These are phyloP conservation scores for Westerdykella aurantiaca DNA, from an alignment of 2,329 filamentous ascomycete genomes.

Conservation along the genomic window DNA sequence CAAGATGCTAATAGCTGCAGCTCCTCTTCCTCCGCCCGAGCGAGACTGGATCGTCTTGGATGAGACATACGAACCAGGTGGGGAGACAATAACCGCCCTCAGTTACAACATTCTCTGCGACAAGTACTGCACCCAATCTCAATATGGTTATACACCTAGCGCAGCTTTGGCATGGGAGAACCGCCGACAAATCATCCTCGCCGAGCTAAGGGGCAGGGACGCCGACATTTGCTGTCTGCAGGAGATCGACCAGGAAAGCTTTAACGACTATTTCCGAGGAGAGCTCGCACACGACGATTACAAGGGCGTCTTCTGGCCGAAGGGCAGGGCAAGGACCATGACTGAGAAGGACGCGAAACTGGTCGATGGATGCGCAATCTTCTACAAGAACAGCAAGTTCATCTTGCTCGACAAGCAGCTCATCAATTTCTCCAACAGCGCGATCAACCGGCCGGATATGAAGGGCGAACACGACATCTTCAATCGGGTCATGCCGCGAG, in stretches of 20 bases:
- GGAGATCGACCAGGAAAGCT: slow-evolving; percentile 87
- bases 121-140: slow-evolving; percentile 75
- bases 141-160: slow-evolving; percentile 87
- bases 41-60: slow-evolving; percentile 72
- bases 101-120: slow-evolving; percentile 97
- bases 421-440: slow-evolving; percentile 84
- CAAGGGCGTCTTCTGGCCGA: slow-evolving; percentile 89
- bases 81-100: slow-evolving; percentile 72
- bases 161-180: slow-evolving; percentile 81
- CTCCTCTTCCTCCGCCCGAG: slow-evolving; percentile 68
- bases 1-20: slow-evolving; percentile 31
- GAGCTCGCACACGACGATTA: slow-evolving; percentile 82
- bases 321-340: slow-evolving; percentile 87
- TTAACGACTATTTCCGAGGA: slow-evolving; percentile 86
- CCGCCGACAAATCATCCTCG: slow-evolving; percentile 73
- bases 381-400: slow-evolving; percentile 86
- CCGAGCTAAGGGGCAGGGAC: slow-evolving; percentile 71
- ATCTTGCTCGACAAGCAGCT: slow-evolving; percentile 69
- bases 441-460: slow-evolving; percentile 93
- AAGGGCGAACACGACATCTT: slow-evolving; percentile 97
- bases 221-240: slow-evolving; percentile 91
- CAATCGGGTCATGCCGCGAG: slow-evolving; percentile 96
- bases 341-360: slow-evolving; percentile 75
- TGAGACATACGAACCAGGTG: slow-evolving; percentile 46
- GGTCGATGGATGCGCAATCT: slow-evolving; percentile 96